Evolutionary conservation across 345 rosid species (phyloP).

Genomic region (Barbarea vulgaris): DNA sequence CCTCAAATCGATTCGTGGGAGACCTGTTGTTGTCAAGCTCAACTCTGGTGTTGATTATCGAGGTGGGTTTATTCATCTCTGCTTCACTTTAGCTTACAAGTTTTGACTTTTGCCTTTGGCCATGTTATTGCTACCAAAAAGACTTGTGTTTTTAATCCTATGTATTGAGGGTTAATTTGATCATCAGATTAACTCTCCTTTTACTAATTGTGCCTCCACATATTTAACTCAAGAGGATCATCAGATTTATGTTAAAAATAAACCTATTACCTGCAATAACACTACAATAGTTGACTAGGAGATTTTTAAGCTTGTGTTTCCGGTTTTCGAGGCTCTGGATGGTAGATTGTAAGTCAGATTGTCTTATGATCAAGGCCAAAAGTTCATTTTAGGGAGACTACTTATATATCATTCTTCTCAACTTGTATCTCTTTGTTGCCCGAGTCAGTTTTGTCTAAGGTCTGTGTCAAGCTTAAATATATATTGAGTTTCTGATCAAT

Average conservation of each 20-base stretch:
- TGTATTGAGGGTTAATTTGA: background rate
- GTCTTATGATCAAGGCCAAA: background rate
- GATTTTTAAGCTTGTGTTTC: background rate
- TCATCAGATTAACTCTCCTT: too few species aligned
- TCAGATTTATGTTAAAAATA: background rate
- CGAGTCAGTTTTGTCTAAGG: background rate
- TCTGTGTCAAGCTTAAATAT: conserved; percentile 11
- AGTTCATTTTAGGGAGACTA: conserved; percentile 3
- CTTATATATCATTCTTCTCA: background rate
- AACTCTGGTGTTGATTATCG: conserved; percentile 94
- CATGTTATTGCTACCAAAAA: background rate
- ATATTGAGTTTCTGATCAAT: conserved; percentile 13
- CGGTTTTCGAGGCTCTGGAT: background rate
- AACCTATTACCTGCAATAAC: background rate
- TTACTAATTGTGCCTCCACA: background rate
- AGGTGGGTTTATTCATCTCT: conserved; percentile 44
- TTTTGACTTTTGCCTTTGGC: background rate
- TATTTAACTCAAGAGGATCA: background rate
- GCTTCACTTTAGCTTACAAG: background rate
- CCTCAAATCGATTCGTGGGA: conserved; percentile 91
- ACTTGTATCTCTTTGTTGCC: background rate
- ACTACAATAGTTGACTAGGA: conserved; percentile 4
- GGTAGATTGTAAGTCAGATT: background rate
- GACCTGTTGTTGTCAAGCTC: conserved; percentile 89
- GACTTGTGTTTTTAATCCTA: background rate